phyloP scores from a whole-genome alignment of 345 rosid genomes.

The Triadica sebifera region DNA sequence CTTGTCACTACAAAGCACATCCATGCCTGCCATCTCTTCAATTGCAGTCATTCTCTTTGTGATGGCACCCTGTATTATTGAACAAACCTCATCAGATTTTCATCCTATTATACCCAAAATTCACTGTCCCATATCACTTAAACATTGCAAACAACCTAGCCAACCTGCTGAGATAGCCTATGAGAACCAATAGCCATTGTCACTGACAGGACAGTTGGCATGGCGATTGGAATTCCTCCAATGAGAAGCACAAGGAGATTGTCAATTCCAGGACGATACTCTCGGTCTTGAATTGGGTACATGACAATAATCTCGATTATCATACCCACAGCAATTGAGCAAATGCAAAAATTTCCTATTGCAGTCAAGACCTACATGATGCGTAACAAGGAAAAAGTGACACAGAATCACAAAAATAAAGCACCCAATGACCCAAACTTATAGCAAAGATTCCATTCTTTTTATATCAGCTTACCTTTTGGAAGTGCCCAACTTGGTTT shows the following conservation, averaged over 20 bases:
- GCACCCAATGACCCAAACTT: neutral
- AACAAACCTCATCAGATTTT: neutral
- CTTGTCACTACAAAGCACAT: conserved; percentile 98
- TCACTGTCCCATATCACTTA: conserved; percentile 6
- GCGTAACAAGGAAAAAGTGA: conserved; percentile 11
- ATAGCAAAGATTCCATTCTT: neutral
- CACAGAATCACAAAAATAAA: conserved; percentile 6
- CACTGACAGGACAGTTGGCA: conserved; percentile 97
- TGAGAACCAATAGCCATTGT: conserved; percentile 99
- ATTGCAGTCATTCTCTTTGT: conserved; percentile 99
- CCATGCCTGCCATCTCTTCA: conserved; percentile 99
- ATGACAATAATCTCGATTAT: conserved; percentile 84
- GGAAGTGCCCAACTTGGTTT: conserved; percentile 99
- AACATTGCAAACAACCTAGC: conserved; percentile 16
- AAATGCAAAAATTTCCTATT: conserved; percentile 96
- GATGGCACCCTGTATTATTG: conserved; percentile 78
- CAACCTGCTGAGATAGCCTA: conserved; percentile 90
- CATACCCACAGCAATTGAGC: conserved; percentile 96
- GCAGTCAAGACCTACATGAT: conserved; percentile 84
- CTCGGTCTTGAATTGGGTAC: conserved; percentile 93
- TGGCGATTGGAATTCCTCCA: conserved; percentile 98
- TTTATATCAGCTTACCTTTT: conserved; percentile 52
- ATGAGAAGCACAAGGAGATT: conserved; percentile 97
- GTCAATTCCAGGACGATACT: conserved; percentile 95
- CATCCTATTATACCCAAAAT: conserved; percentile 18